Conservation (phyloP, 2,329 filamentous ascomycete species). For the Fonsecaea pedrosoi region DNA sequence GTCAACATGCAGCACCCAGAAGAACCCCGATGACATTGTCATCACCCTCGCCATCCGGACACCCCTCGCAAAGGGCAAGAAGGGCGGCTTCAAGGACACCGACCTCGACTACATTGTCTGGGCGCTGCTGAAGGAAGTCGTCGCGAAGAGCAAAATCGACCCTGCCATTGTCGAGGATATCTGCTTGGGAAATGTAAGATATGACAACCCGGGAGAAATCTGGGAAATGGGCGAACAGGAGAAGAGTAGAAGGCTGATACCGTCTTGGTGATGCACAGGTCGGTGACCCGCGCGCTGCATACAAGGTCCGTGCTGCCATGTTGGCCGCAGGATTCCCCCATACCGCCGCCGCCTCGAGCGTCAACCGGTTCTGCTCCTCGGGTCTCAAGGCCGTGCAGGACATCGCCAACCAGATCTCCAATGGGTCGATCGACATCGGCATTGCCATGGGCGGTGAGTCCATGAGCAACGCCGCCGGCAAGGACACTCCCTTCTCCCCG, state of each 20-base stretch:
- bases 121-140: conserved; percentile 77
- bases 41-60: conserved; percentile 92
- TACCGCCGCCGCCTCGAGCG: conserved; percentile 77
- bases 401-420: conserved; percentile 84
- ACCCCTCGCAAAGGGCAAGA: conserved; percentile 83
- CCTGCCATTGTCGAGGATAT: conserved; percentile 86
- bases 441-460: conserved; percentile 86
- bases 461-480: conserved; percentile 71
- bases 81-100: conserved; percentile 96
- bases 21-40: conserved; percentile 95
- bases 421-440: conserved; percentile 83
- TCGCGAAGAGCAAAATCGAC: conserved; percentile 76
- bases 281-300: conserved; percentile 82
- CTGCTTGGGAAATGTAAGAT: conserved; percentile 83
- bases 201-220: background rate
- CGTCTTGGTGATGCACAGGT: conserved; percentile 58
- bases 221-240: background rate
- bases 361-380: conserved; percentile 97
- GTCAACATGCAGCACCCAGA: conserved; percentile 69
- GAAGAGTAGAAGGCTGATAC: conserved; percentile 2
- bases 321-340: conserved; percentile 94
- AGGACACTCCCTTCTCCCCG: conserved; percentile 78
- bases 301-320: conserved; percentile 86
- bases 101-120: conserved; percentile 85
- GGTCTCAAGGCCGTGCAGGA: conserved; percentile 95